These are phyloP conservation scores for Phytophthora ohioensis DNA, from an alignment of 352 stramenopile species.

Conservation along the genomic window DNA sequence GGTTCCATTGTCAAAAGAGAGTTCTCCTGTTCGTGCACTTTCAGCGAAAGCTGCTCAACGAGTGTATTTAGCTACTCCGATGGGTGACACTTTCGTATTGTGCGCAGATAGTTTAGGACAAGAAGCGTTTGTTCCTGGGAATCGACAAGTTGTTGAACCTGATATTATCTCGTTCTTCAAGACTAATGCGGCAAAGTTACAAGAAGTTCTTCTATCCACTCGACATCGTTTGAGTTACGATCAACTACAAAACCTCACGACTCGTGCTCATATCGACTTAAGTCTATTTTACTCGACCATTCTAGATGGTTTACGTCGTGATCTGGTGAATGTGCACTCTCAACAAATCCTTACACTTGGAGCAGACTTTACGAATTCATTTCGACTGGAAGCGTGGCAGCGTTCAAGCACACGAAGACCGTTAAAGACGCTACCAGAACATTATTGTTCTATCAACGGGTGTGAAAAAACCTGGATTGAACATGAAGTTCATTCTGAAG, in stretches of 20 bases:
- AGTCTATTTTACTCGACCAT: conserved; percentile 47
- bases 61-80: conserved; percentile 48
- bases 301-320: conserved; percentile 53
- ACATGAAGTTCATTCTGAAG: conserved; percentile 62
- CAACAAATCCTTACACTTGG: conserved; percentile 75
- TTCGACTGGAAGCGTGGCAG: conserved; percentile 66
- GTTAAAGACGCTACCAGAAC: conserved; percentile 28
- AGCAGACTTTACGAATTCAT: conserved; percentile 68
- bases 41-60: conserved; percentile 43
- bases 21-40: conserved; percentile 37
- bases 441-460: conserved; percentile 69
- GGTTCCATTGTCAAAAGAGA: conserved; percentile 44
- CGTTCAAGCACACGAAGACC: conserved; percentile 40
- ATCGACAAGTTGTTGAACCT: conserved; percentile 50
- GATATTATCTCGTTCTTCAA: conserved; percentile 66
- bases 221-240: conserved; percentile 58
- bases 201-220: conserved; percentile 45
- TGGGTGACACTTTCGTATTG: conserved; percentile 66
- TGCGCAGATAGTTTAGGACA: conserved; percentile 65
- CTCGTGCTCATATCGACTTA: conserved; percentile 47
- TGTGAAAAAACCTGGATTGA: conserved; percentile 49
- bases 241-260: conserved; percentile 47
- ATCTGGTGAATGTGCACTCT: conserved; percentile 66
- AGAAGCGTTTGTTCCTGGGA: conserved; percentile 54
- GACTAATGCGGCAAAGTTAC: conserved; percentile 39